Evolutionary conservation across 176 grass and related monocot genomes (phyloP), one percentile per base, ranked within the genome.

Genomic region (Oryza longistaminata): DNA sequence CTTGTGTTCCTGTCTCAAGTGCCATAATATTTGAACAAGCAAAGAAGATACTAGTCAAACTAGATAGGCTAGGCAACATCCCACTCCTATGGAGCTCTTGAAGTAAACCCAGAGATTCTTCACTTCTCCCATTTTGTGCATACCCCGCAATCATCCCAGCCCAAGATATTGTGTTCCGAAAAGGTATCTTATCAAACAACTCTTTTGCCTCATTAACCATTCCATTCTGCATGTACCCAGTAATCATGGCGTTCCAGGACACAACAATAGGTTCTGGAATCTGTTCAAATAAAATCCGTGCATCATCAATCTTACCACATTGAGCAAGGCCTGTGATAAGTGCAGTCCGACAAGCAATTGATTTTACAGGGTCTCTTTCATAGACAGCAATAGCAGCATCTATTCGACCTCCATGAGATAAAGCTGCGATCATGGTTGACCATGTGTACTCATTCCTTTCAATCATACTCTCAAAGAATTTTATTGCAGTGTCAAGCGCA

Each of bases 201-300:
- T 85, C 58, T 68, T 91, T 90, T 21, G 91, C 94, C 44, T 89
- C 88, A 83, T 89, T 78, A 87, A 93, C 72, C 88, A 91, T 89
- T 58, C 74, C 39, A 73, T 91, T 93, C 74, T 93, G 88, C 73
- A 85, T 87, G 73, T 88, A 93, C 26, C 90, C 91, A 69, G 90
- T 80, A 74, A 92, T 88, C 87, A 94, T 90, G 65, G 93, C 90
- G 24, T 94, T 94, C 93, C 93, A 94, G 34, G 87, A 94, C 35
- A 90, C 90, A 77, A 81, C 70, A 88, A 68, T 90, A 44, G 87
- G 85, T 19, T 92, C 81, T 11, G 87, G 66, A 77, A 94, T 94
- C 65, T 94, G 82, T 74, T 94, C 90, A 86, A 94, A 94, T 46
- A 92, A 70, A 84, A 83, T 48, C 68, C 79, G 89, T 65, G 93